Base-by-base conservation (phyloP, 148 eudicot genomes). In the Euryodendron excelsum region DNA sequence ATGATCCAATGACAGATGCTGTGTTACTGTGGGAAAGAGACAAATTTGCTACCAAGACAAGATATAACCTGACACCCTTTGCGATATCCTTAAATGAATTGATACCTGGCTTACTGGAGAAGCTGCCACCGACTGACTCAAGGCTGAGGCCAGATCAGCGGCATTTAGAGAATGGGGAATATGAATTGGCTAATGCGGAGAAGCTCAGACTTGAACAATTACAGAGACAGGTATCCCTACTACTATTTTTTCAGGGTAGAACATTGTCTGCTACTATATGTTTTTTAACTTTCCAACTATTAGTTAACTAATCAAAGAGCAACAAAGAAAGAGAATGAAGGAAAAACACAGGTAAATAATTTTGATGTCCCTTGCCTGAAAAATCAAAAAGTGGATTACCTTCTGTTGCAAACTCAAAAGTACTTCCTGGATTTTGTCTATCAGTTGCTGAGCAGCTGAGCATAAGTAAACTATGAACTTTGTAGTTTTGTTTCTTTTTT, bases 1-100 rank as follows among this genome's bases (percentile, higher is more conserved):
- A 95, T 74, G 99, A 95, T 90, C 99, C 99, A 30, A 93, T 95
- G 99, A 89, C 92, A 33, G 97, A 95, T 80, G 96, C 99, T 69
- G 88, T 95, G 53, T 82, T 95, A 80, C 83, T 95, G 37, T 93
- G 99, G 97, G 99, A 95, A 86, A 90, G 99, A 76, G 99, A 88
- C 77, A 95, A 90, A 79, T 81, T 90, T 71, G 81, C 79, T 71
- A 77, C 91, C 53, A 90, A 95, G 76, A 95, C 98, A 23, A 81
- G 98, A 83, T 95, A 95, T 79, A 95, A 92, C 80, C 88, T 95
- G 79, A 91, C 95, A 55, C 90, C 98, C 18, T 95, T 92, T 79
- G 98, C 98, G 17, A 95, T 95, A 76, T 90, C 98, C 48, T 86
- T 95, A 78, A 95, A 95, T 78, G 98, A 95, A 80, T 75, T 93